phyloP scores from a whole-genome alignment of 495 filamentous ascomycete genomes.

The Talaromyces trachyspermus region DNA sequence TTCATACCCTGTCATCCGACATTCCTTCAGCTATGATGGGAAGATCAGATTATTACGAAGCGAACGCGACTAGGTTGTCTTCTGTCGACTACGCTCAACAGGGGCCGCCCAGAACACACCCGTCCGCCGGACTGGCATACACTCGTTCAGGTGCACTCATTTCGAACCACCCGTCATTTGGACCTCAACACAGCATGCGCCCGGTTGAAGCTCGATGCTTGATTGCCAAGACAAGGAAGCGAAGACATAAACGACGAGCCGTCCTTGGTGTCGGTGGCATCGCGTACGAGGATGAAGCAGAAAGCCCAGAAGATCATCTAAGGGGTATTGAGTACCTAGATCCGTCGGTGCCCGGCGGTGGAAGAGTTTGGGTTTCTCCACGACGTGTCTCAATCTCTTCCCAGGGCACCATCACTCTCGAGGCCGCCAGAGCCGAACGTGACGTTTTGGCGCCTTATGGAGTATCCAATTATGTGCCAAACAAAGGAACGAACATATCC shows the following conservation, averaged over 20 bases:
- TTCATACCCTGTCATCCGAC: slow-evolving; percentile 34
- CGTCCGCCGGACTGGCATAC: slow-evolving; percentile 85
- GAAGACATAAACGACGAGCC: slow-evolving; percentile 25
- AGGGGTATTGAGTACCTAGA: slow-evolving; percentile 44
- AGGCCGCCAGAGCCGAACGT: slow-evolving; percentile 34
- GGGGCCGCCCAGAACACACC: slow-evolving; percentile 79
- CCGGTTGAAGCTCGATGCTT: slow-evolving; percentile 67
- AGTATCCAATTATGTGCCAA: slow-evolving; percentile 29
- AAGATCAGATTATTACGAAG: slow-evolving; percentile 24
- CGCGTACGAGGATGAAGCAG: slow-evolving; percentile 34
- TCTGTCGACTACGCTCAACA: slow-evolving; percentile 43
- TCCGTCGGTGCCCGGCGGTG: slow-evolving; percentile 54
- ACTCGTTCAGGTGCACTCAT: slow-evolving; percentile 60
- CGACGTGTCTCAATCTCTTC: slow-evolving; percentile 49
- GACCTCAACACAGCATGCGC: slow-evolving; percentile 57
- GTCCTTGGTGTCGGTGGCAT: slow-evolving; percentile 47
- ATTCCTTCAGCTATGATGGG: slow-evolving; percentile 28
- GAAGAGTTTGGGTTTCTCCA: slow-evolving; percentile 57
- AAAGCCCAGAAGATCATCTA: slow-evolving; percentile 11
- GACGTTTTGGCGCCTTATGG: slow-evolving; percentile 45
- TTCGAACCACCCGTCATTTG: slow-evolving; percentile 75
- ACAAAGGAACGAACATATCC: slow-evolving; percentile 17
- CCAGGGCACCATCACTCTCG: slow-evolving; percentile 49
- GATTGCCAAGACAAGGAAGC: slow-evolving; percentile 33
- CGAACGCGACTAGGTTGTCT: slow-evolving; percentile 30